Conservation (phyloP, 495 filamentous ascomycete species). For the Neurospora cerealis region DNA sequence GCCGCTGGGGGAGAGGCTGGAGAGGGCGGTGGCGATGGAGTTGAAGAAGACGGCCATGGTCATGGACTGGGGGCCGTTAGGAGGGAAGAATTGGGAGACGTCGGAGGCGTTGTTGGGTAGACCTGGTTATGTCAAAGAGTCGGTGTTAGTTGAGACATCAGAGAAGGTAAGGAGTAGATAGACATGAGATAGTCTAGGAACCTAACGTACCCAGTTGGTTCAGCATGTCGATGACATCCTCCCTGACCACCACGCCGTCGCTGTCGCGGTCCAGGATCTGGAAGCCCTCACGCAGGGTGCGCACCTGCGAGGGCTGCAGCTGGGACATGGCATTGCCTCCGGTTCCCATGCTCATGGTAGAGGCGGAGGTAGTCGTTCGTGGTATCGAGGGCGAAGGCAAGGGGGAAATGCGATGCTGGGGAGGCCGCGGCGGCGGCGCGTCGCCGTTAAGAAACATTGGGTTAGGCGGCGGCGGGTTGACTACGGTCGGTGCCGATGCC, state of each 20-base stretch:
- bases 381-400: background rate
- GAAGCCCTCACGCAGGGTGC: slow-evolving; percentile 75
- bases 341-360: background rate
- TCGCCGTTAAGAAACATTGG: background rate
- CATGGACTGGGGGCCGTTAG: slow-evolving; percentile 53
- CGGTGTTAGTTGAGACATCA: background rate
- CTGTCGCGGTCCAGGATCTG: slow-evolving; percentile 77
- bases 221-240: slow-evolving; percentile 74
- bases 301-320: slow-evolving; percentile 55
- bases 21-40: slow-evolving; percentile 61
- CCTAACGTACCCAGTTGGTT: slow-evolving; percentile 53
- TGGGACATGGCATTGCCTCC: slow-evolving; percentile 48
- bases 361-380: slow-evolving; percentile 12
- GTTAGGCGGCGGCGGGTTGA: background rate
- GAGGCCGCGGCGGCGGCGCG: background rate
- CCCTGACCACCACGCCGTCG: slow-evolving; percentile 61
- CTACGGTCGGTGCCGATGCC: background rate
- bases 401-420: background rate
- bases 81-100: slow-evolving; percentile 67
- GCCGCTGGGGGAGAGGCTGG: slow-evolving; percentile 56
- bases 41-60: slow-evolving; percentile 79
- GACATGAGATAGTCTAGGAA: background rate
- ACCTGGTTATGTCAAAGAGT: slow-evolving; percentile 16
- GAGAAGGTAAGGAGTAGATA: background rate
- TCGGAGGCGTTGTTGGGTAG: slow-evolving; percentile 44